A percentile compares a stretch with the other conserved stretches of the same genome.
Conservation (phyloP, 2,329 filamentous ascomycete species). For the Colletotrichum chrysophilum region DNA sequence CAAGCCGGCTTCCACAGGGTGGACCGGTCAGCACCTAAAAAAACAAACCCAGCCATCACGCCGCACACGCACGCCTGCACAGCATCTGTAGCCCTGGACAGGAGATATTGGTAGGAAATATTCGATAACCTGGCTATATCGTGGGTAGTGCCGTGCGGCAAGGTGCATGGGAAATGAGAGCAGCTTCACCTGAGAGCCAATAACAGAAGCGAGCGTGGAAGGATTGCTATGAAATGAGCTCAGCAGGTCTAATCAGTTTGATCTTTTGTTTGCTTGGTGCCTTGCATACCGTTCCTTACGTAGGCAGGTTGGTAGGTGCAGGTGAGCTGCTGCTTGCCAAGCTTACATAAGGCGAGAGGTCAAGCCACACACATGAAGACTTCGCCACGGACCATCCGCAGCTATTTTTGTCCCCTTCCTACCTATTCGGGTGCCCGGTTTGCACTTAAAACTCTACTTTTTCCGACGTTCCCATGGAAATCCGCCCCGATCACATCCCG, state of each 20-base stretch:
- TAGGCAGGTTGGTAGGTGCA: no score
- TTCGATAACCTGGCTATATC: background rate
- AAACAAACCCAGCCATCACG: background rate
- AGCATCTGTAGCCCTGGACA: background rate
- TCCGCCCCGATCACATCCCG: background rate
- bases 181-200: background rate
- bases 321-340: background rate
- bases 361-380: background rate
- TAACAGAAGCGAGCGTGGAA: background rate
- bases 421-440: background rate
- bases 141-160: background rate
- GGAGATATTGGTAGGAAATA: background rate
- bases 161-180: background rate
- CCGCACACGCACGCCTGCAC: background rate
- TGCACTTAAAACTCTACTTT: background rate
- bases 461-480: background rate
- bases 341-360: background rate
- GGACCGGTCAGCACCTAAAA: slow-evolving; percentile 14
- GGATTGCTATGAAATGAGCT: background rate
- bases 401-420: background rate
- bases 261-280: background rate
- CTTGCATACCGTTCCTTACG: background rate
- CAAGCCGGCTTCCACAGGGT: slow-evolving; percentile 1
- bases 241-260: background rate
- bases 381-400: background rate